These are phyloP conservation scores for Pyrus communis DNA, from an alignment of 306 rosid genomes.

Conservation along the genomic window DNA sequence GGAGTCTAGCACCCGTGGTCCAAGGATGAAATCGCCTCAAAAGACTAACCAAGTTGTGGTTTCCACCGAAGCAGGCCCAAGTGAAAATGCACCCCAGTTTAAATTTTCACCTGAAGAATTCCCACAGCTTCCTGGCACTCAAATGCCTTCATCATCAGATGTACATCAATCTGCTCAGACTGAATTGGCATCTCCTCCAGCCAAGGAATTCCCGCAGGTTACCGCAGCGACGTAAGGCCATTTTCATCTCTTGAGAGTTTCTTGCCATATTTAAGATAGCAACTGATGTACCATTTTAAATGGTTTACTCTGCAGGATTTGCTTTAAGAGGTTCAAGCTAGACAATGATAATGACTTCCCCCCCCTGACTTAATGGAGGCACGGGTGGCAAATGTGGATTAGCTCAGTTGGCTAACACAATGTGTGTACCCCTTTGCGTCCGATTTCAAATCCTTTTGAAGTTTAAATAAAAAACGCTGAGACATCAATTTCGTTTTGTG, in stretches of 20 bases:
- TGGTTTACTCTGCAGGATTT: conserved; percentile 13
- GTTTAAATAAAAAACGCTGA: not conserved
- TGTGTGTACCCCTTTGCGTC: not conserved
- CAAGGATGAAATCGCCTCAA: conserved; percentile 9
- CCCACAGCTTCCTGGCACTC: conserved; percentile 27
- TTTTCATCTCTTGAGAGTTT: conserved; percentile 3
- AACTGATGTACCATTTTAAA: not conserved
- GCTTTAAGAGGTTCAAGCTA: conserved; percentile 5
- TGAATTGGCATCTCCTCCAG: not conserved
- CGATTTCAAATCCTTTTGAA: too few species aligned
- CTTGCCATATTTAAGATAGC: conserved; percentile 3
- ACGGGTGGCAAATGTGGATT: not conserved
- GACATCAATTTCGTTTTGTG: not conserved
- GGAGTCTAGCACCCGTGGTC: not conserved
- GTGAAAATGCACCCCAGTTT: conserved; percentile 3
- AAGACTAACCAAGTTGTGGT: conserved; percentile 10
- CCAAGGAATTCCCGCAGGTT: not conserved
- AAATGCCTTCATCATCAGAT: conserved; percentile 5
- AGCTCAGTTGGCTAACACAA: not conserved
- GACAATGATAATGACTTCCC: conserved; percentile 16
- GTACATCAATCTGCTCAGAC: not conserved
- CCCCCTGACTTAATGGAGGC: not conserved
- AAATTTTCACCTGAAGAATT: conserved; percentile 34
- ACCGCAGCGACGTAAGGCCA: conserved; percentile 17
- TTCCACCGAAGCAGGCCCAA: conserved; percentile 3